Conservation (phyloP, 805 yeast genomes). For the Scheffersomyces coipomensis region DNA sequence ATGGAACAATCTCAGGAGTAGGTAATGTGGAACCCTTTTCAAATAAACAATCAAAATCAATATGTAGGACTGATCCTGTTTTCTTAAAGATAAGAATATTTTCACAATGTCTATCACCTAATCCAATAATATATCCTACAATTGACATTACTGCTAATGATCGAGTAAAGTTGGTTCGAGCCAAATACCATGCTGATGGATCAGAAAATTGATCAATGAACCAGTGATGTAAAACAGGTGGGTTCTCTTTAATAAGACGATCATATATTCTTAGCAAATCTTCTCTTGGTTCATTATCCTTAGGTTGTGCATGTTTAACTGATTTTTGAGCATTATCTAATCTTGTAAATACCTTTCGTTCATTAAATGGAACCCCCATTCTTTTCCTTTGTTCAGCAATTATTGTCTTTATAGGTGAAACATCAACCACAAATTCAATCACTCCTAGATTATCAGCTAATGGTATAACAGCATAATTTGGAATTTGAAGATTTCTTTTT, state of each 20-base stretch:
- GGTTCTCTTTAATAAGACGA: constrained; percentile 34
- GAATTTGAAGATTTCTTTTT: constrained; percentile 66
- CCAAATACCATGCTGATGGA: constrained; percentile 82
- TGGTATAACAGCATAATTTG: constrained; percentile 87
- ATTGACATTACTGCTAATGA: constrained; percentile 96
- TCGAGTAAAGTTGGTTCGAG: constrained; percentile 70
- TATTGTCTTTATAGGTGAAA: constrained; percentile 32
- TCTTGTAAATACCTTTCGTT: constrained; percentile 25
- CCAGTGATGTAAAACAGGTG: constrained; percentile 84
- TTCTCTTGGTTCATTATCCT: constrained; percentile 11
- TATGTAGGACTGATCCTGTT: constrained; percentile 83
- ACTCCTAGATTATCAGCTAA: constrained; percentile 84
- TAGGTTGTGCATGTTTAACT: constrained; percentile 13
- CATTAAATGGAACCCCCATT: constrained; percentile 21
- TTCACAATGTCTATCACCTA: constrained; percentile 97
- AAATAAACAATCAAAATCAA: constrained; percentile 94
- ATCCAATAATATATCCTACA: constrained; percentile 89
- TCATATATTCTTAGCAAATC: constrained; percentile 21
- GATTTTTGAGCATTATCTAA: constrained; percentile 30
- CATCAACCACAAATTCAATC: constrained; percentile 57
- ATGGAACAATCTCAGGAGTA: constrained; percentile 93
- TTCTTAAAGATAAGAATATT: constrained; percentile 73
- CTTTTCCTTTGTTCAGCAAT: constrained; percentile 26
- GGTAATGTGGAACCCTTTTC: constrained; percentile 74
- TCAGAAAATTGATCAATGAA: constrained; percentile 86